Evolutionary conservation across 129 eudicot genomes (phyloP).

Genomic region (Lactuca sativa): DNA sequence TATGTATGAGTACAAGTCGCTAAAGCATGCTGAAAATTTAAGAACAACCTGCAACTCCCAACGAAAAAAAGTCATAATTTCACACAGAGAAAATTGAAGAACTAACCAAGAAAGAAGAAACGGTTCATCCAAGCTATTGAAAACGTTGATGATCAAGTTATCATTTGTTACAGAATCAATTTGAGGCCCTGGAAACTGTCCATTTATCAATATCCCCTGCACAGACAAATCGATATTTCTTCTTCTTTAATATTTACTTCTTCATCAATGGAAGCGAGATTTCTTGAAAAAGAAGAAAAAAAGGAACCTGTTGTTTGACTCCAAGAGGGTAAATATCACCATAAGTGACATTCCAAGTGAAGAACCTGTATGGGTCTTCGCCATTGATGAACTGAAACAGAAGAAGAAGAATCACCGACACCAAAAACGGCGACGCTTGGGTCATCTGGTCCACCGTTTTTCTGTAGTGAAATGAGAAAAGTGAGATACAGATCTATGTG

Average conservation of each 20-base stretch:
- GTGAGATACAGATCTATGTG: slow-evolving; percentile 21
- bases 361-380: slow-evolving; percentile 68
- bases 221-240: slow-evolving; percentile 9
- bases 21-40: not conserved
- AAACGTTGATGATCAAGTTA: slow-evolving; percentile 56
- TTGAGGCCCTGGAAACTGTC: slow-evolving; percentile 68
- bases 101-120: slow-evolving; percentile 67
- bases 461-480: not conserved
- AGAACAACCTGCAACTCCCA: not conserved
- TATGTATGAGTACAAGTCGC: slow-evolving; percentile 10
- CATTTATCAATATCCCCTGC: slow-evolving; percentile 72
- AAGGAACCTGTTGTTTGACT: slow-evolving; percentile 59
- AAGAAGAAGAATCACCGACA: slow-evolving; percentile 21
- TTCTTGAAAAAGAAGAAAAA: not conserved
- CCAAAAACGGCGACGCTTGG: slow-evolving; percentile 30
- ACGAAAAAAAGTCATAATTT: not conserved
- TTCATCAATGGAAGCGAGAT: not conserved
- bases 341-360: slow-evolving; percentile 60
- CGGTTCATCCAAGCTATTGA: slow-evolving; percentile 57
- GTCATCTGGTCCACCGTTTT: slow-evolving; percentile 20
- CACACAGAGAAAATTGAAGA: slow-evolving; percentile 1
- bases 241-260: not conserved
- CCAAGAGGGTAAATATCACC: slow-evolving; percentile 74
- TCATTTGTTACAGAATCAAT: slow-evolving; percentile 66
- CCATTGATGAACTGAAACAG: slow-evolving; percentile 28